Evolutionary conservation across 2,329 filamentous ascomycete genomes (phyloP).

Genomic region (Calonectria leucothoes): DNA sequence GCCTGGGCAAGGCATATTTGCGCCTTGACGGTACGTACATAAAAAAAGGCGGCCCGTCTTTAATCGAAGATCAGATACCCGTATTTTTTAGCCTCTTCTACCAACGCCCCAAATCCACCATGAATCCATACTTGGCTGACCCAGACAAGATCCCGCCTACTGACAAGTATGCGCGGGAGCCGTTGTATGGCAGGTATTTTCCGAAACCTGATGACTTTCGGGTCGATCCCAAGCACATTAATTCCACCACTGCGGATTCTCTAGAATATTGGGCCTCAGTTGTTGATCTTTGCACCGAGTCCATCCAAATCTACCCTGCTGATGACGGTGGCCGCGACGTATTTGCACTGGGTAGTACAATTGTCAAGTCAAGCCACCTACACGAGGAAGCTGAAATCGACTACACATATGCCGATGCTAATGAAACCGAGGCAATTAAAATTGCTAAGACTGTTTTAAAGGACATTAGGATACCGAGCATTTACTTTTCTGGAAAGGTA

Average conservation of each 20-base stretch:
- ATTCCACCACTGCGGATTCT: neutral
- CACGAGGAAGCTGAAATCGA: slow-evolving; percentile 39
- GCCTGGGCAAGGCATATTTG: too few relatives aligned
- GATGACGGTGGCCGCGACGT: slow-evolving; percentile 51
- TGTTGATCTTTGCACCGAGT: neutral
- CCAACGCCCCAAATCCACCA: too few relatives aligned
- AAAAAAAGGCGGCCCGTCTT: too few relatives aligned
- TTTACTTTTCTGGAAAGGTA: slow-evolving; percentile 54
- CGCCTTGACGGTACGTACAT: too few relatives aligned
- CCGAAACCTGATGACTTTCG: neutral
- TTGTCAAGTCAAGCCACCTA: slow-evolving; percentile 52
- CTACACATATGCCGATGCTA: slow-evolving; percentile 54
- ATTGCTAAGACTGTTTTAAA: slow-evolving; percentile 45
- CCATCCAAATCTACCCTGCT: neutral
- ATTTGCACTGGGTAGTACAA: slow-evolving; percentile 54
- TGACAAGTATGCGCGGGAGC: neutral
- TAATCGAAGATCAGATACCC: too few relatives aligned
- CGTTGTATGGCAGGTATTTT: neutral
- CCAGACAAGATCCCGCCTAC: neutral
- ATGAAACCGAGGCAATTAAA: slow-evolving; percentile 50
- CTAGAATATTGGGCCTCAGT: neutral
- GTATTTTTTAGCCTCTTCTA: too few relatives aligned
- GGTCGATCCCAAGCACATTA: neutral
- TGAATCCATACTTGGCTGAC: neutral
- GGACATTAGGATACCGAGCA: slow-evolving; percentile 47